Conservation (phyloP, 1,139 yeast species). For the Candida buenavistaensis region DNA sequence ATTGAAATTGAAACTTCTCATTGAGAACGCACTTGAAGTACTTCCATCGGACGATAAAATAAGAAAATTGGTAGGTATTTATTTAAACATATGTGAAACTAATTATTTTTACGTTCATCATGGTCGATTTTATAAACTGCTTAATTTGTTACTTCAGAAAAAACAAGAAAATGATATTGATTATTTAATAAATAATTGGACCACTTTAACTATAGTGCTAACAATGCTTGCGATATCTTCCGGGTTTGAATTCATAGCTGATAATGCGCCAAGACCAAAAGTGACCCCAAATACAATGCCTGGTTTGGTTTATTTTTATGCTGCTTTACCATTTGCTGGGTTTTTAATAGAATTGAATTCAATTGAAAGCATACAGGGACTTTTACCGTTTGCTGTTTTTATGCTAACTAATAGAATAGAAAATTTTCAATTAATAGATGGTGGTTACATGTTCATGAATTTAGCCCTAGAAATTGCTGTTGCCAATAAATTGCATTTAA, state of each 20-base stretch:
- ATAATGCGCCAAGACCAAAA: conserved; percentile 35
- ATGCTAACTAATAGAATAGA: conserved; percentile 20
- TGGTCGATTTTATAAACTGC: conserved; percentile 8
- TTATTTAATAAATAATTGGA: conserved; percentile 17
- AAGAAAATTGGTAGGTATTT: conserved; percentile 14
- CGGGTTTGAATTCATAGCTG: conserved; percentile 38
- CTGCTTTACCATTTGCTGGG: conserved; percentile 20
- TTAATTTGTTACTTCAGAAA: conserved; percentile 10
- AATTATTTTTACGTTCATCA: conserved; percentile 20
- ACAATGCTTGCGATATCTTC: conserved; percentile 17
- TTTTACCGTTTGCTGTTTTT: conserved; percentile 18
- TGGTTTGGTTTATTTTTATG: conserved; percentile 17
- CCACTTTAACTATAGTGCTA: conserved; percentile 14
- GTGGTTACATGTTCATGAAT: conserved; percentile 18
- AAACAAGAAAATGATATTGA: conserved; percentile 10
- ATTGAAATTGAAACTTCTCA: conserved; percentile 9
- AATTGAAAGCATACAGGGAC: conserved; percentile 17
- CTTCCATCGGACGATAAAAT: conserved; percentile 15
- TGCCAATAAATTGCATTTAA: conserved; percentile 16
- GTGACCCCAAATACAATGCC: conserved; percentile 19
- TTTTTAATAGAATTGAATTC: conserved; percentile 17
- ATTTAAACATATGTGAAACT: conserved; percentile 19
- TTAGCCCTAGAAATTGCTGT: conserved; percentile 20
- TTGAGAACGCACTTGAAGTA: conserved; percentile 12
- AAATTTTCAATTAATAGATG: conserved; percentile 16